These are phyloP conservation scores for Scytalidium lignicola DNA, from an alignment of 2,329 filamentous ascomycete species.

Conservation along the genomic window DNA sequence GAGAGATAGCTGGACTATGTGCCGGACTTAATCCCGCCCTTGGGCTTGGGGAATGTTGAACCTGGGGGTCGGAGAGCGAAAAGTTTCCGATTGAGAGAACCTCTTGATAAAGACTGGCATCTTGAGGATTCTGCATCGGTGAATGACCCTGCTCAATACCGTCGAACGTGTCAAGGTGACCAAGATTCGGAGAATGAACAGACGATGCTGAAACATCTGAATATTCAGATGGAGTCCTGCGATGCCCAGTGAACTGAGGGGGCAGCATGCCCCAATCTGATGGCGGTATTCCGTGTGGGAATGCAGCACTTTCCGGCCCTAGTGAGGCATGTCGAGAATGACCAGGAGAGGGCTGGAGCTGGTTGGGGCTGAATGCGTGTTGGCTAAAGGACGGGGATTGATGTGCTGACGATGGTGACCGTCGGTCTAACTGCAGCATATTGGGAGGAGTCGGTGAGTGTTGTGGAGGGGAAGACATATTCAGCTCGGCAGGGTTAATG, in stretches of 20 bases:
- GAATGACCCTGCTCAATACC: conserved; percentile 66
- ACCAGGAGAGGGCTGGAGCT: conserved; percentile 25
- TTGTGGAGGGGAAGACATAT: conserved; percentile 39
- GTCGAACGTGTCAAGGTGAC: conserved; percentile 75
- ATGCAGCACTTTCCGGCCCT: conserved; percentile 36
- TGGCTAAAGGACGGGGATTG: conserved; percentile 27
- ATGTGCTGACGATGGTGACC: conserved; percentile 28
- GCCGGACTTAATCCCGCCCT: conserved; percentile 75
- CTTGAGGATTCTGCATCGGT: conserved; percentile 71
- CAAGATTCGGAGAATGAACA: conserved; percentile 76
- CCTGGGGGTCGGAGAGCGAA: conserved; percentile 65
- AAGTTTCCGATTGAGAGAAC: conserved; percentile 75
- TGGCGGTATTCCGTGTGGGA: conserved; percentile 42
- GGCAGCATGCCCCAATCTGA: conserved; percentile 55
- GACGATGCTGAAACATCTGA: conserved; percentile 88
- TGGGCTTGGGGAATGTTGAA: conserved; percentile 50
- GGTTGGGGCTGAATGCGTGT: conserved; percentile 9
- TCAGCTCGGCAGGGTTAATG: conserved; percentile 39
- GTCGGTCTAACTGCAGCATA: conserved; percentile 22
- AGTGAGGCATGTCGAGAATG: conserved; percentile 28
- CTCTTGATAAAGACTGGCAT: conserved; percentile 69
- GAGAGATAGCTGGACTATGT: conserved; percentile 64
- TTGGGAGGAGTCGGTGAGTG: conserved; percentile 24
- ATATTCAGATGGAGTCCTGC: conserved; percentile 82
- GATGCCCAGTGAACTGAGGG: conserved; percentile 69